Evolutionary conservation across 192 early-diverging fungal genomes (phyloP).

Genomic region (Coemansia sp.): DNA sequence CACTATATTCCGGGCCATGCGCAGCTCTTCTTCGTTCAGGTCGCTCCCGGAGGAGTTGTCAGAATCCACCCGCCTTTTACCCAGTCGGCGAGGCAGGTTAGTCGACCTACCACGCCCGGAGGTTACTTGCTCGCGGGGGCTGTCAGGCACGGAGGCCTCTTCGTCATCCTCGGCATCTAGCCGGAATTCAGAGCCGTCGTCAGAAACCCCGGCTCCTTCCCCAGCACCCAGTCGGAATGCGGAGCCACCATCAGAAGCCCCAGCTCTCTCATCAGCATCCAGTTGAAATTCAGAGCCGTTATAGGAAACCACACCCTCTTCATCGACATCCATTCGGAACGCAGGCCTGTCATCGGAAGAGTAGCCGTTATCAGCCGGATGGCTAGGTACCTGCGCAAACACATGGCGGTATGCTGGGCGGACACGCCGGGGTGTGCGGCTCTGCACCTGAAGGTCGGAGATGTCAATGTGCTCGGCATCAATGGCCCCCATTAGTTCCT

Average conservation of each 20-base stretch:
- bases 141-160: not conserved
- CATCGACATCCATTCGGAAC: slow-evolving; percentile 15
- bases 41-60: not conserved
- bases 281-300: too few species aligned
- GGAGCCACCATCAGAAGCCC: not conserved
- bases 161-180: slow-evolving; percentile 7
- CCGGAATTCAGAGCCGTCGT: slow-evolving; percentile 4
- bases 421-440: slow-evolving; percentile 16
- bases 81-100: not conserved
- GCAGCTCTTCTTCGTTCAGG: not conserved
- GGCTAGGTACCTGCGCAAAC: not conserved
- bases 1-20: not conserved
- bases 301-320: not conserved
- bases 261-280: not conserved
- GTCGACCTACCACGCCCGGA: not conserved
- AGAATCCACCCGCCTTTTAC: not conserved
- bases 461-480: slow-evolving; percentile 25
- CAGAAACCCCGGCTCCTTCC: not conserved
- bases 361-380: not conserved
- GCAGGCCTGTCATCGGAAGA: not conserved
- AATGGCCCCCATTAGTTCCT: slow-evolving; percentile 23
- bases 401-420: not conserved
- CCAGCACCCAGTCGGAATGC: not conserved
- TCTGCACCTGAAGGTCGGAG: slow-evolving; percentile 4
- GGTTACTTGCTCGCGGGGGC: not conserved